Evolutionary conservation across 805 yeast genomes (phyloP).

Genomic region (Cephaloascus fragrans): DNA sequence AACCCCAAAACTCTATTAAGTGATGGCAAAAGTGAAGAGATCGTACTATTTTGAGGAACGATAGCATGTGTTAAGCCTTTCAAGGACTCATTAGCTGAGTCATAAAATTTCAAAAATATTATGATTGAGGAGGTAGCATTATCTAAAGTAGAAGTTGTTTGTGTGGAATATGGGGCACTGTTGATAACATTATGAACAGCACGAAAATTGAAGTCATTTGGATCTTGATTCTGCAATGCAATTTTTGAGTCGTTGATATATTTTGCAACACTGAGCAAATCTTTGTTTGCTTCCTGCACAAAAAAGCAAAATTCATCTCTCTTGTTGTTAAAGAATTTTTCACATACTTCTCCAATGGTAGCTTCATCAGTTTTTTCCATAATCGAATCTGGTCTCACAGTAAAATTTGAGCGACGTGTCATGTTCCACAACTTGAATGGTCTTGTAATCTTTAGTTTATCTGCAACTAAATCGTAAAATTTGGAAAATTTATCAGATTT

Average conservation of each 20-base stretch:
- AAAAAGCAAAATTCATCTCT: slow-evolving; percentile 46
- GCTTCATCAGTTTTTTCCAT: slow-evolving; percentile 17
- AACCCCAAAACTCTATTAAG: slow-evolving; percentile 32
- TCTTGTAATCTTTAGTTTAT: slow-evolving; percentile 24
- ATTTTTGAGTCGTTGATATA: slow-evolving; percentile 4
- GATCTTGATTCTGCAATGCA: slow-evolving; percentile 4
- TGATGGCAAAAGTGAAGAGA: slow-evolving; percentile 28
- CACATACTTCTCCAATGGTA: slow-evolving; percentile 43
- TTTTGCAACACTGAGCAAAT: slow-evolving; percentile 21
- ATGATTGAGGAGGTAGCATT: neutral
- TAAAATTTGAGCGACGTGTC: slow-evolving; percentile 59
- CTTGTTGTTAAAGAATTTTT: slow-evolving; percentile 33
- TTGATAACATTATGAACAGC: slow-evolving; percentile 1
- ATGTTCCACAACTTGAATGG: slow-evolving; percentile 54
- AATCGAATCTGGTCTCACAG: slow-evolving; percentile 48
- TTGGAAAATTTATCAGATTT: slow-evolving; percentile 46
- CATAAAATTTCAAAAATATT: slow-evolving; percentile 56
- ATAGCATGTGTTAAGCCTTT: slow-evolving; percentile 55
- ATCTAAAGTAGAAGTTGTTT: neutral
- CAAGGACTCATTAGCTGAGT: slow-evolving; percentile 40
- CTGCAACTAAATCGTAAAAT: slow-evolving; percentile 39
- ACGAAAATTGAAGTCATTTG: slow-evolving; percentile 8
- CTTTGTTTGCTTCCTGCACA: slow-evolving; percentile 49
- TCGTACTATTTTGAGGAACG: slow-evolving; percentile 36
- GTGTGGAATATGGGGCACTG: neutral